These are phyloP conservation scores for Pyrrhoderma noxium DNA, from an alignment of 1,284 basidiomycete species.

Conservation along the genomic window DNA sequence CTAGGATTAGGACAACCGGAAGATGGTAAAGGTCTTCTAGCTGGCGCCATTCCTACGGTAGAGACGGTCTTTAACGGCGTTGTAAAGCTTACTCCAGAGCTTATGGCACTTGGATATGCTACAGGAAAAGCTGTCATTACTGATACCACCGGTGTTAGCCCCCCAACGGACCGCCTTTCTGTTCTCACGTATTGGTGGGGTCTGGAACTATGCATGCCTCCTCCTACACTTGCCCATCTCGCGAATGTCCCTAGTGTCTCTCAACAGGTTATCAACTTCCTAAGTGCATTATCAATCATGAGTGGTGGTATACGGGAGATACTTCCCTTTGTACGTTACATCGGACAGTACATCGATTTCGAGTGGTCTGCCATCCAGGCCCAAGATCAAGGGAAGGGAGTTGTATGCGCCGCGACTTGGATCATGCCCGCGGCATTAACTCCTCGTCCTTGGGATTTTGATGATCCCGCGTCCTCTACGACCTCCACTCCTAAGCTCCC, in stretches of 20 bases:
- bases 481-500: too few relatives aligned
- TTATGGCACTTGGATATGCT: constrained; percentile 71
- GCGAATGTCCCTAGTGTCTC: constrained; percentile 51
- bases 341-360: constrained; percentile 65
- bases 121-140: constrained; percentile 52
- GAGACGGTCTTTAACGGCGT: constrained; percentile 62
- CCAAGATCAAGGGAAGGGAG: constrained; percentile 63
- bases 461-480: too few relatives aligned
- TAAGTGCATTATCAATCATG: constrained; percentile 60
- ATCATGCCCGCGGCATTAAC: constrained; percentile 70
- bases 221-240: constrained; percentile 55
- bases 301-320: constrained; percentile 69
- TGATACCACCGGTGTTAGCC: constrained; percentile 61
- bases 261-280: constrained; percentile 56
- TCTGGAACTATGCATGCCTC: constrained; percentile 63
- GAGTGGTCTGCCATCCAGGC: constrained; percentile 59
- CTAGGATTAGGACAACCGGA: constrained; percentile 55
- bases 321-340: constrained; percentile 72
- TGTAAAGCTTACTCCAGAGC: constrained; percentile 61
- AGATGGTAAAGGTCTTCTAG: constrained; percentile 50
- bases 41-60: constrained; percentile 67
- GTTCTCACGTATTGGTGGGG: constrained; percentile 86
- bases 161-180: constrained; percentile 69
- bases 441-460: constrained; percentile 19
- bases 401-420: constrained; percentile 81